These are phyloP conservation scores for Arthrobotrys iridis DNA, from an alignment of 2,329 filamentous ascomycete species.

Conservation along the genomic window DNA sequence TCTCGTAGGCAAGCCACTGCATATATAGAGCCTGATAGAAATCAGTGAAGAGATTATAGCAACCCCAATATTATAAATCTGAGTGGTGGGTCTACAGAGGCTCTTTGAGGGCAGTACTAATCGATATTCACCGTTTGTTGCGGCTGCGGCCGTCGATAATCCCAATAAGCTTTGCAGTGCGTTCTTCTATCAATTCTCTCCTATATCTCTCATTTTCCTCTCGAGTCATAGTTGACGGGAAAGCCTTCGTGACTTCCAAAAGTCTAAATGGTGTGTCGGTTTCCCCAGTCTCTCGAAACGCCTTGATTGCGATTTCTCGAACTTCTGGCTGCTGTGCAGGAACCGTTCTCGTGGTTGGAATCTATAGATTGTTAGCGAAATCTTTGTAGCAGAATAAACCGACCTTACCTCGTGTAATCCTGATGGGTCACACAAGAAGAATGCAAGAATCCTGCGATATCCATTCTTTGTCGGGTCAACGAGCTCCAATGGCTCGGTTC, in stretches of 20 bases:
- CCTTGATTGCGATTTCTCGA: background rate
- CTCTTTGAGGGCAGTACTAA: too few species aligned
- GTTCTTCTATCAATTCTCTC: slow-evolving; percentile 6
- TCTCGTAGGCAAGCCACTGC: too few species aligned
- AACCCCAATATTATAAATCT: too few species aligned
- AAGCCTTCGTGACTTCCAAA: background rate
- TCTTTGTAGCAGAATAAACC: background rate
- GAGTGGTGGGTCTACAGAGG: too few species aligned
- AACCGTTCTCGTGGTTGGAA: background rate
- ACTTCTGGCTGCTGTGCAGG: slow-evolving; percentile 7
- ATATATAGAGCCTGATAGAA: too few species aligned
- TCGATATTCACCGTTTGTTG: background rate
- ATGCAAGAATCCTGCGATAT: slow-evolving; percentile 68
- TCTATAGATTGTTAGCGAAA: background rate
- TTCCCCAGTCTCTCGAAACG: background rate
- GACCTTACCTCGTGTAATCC: background rate
- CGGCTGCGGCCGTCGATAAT: too few species aligned
- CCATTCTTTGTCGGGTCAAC: slow-evolving; percentile 66
- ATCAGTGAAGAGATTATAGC: too few species aligned
- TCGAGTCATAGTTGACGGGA: slow-evolving; percentile 2
- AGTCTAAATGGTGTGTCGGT: background rate
- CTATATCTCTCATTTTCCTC: slow-evolving; percentile 5
- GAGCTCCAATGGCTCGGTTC: slow-evolving; percentile 66
- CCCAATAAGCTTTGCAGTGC: background rate
- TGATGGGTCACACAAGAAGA: slow-evolving; percentile 70